A percentile compares a stretch with the other conserved stretches of the same genome.
Conservation (phyloP, 139 green algal species). For the Chlorella vulgaris region DNA sequence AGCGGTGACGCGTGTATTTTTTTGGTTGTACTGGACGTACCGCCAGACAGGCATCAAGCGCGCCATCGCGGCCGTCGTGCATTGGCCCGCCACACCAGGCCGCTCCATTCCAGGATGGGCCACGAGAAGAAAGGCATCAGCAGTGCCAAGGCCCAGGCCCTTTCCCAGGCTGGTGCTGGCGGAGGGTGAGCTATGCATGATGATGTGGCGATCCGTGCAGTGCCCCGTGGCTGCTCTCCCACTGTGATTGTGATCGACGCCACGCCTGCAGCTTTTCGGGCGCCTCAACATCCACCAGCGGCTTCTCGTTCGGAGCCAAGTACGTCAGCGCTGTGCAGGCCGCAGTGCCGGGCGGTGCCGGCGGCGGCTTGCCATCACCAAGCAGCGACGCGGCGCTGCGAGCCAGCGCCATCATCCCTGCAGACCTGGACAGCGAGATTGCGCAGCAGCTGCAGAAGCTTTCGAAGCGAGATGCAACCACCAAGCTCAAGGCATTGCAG, state of each 20-base stretch:
- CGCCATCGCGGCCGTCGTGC: no score
- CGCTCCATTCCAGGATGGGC: conserved; percentile 9
- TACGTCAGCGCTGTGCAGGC: conserved; percentile 35
- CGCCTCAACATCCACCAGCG: neutral
- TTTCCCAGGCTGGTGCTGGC: neutral
- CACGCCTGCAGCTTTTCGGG: conserved; percentile 17
- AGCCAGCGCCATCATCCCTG: conserved; percentile 16
- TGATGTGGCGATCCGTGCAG: neutral
- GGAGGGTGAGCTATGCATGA: conserved; percentile 23
- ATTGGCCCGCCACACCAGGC: no score
- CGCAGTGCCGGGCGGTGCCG: neutral
- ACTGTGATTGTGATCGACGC: no score
- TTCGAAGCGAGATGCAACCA: conserved; percentile 79
- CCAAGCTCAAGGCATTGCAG: conserved; percentile 87
- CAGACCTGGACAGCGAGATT: conserved; percentile 70
- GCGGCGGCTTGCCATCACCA: neutral
- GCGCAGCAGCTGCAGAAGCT: conserved; percentile 77
- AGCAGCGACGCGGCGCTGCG: neutral
- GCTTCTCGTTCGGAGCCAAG: conserved; percentile 46
- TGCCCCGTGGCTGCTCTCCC: no score
- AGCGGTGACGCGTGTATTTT: no score
- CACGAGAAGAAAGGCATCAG: conserved; percentile 29
- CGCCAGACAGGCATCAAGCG: no score
- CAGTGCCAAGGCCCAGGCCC: conserved; percentile 29
- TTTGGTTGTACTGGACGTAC: no score